Conservation (phyloP, 73 alveolate genomes). For the Tetrahymena thermophila region DNA sequence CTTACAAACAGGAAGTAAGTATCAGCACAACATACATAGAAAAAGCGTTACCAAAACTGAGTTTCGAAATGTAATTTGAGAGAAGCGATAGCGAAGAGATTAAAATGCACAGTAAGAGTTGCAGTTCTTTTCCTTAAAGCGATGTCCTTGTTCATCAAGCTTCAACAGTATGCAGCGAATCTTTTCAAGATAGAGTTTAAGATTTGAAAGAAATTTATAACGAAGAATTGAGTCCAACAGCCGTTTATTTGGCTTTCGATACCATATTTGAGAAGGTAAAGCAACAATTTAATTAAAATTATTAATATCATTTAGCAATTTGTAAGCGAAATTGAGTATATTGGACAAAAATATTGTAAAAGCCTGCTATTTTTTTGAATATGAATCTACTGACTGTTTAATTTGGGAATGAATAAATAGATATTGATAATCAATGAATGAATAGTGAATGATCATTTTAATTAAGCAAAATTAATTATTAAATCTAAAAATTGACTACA, state of each 20-base stretch:
- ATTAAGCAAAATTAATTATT: too few species aligned
- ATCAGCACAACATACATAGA: not conserved
- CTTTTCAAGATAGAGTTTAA: not conserved
- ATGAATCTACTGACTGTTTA: not conserved
- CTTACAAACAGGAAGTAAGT: not conserved
- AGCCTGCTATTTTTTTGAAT: not conserved
- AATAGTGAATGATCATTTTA: too few species aligned
- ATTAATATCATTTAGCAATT: not conserved
- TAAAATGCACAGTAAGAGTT: not conserved
- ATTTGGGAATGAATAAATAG: not conserved
- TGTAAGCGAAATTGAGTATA: not conserved
- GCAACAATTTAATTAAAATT: not conserved
- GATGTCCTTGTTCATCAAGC: not conserved
- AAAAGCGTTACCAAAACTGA: not conserved
- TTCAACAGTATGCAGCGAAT: not conserved
- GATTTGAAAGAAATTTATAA: conserved; percentile 26
- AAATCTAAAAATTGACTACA: too few species aligned
- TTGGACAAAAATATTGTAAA: too few species aligned
- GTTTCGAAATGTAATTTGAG: not conserved
- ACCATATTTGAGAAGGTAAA: conserved; percentile 5
- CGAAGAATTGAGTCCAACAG: conserved; percentile 42
- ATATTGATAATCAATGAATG: too few species aligned
- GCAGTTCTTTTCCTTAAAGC: not conserved
- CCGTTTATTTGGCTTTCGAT: conserved; percentile 30
- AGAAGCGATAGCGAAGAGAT: not conserved